Evolutionary conservation across 257 asterid species (phyloP).

Genomic region (Buddleja alternifolia): DNA sequence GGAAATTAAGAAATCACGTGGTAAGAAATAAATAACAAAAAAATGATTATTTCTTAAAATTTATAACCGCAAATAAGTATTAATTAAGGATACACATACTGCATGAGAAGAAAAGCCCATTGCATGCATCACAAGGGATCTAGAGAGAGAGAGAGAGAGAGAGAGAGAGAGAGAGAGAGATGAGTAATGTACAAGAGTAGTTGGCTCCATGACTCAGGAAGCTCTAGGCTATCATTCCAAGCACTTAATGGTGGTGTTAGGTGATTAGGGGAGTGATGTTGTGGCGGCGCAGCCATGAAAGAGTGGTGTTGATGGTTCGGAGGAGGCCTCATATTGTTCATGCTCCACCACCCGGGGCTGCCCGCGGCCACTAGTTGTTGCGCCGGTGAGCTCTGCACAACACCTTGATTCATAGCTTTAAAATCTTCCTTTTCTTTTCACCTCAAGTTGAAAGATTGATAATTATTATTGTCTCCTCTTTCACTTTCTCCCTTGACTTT

Average conservation of each 20-base stretch:
- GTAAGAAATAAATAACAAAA: background rate
- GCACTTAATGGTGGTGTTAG: conserved; percentile 32
- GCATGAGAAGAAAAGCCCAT: conserved; percentile 1
- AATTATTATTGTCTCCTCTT: conserved; percentile 1
- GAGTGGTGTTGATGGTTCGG: too few species aligned
- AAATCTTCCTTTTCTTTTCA: background rate
- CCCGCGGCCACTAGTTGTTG: conserved; percentile 64
- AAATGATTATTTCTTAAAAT: background rate
- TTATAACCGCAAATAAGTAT: background rate
- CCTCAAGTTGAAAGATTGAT: conserved; percentile 2
- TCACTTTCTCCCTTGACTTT: conserved; percentile 34
- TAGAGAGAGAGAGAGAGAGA: background rate
- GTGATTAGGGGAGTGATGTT: too few species aligned
- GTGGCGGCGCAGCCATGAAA: too few species aligned
- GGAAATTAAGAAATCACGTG: background rate
- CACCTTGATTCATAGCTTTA: conserved; percentile 57
- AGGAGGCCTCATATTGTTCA: conserved; percentile 47
- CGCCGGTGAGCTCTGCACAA: conserved; percentile 58
- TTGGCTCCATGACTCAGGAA: conserved; percentile 77
- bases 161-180: conserved; percentile 23
- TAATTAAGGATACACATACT: background rate
- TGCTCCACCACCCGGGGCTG: conserved; percentile 65
- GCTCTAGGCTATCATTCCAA: conserved; percentile 53
- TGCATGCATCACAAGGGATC: conserved; percentile 15
- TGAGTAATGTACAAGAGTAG: conserved; percentile 65